Percentiles rank a stretch among this genome's conserved stretches.
Conservation (phyloP, 2,329 filamentous ascomycete species). For the Fusarium pseudograminearum region DNA sequence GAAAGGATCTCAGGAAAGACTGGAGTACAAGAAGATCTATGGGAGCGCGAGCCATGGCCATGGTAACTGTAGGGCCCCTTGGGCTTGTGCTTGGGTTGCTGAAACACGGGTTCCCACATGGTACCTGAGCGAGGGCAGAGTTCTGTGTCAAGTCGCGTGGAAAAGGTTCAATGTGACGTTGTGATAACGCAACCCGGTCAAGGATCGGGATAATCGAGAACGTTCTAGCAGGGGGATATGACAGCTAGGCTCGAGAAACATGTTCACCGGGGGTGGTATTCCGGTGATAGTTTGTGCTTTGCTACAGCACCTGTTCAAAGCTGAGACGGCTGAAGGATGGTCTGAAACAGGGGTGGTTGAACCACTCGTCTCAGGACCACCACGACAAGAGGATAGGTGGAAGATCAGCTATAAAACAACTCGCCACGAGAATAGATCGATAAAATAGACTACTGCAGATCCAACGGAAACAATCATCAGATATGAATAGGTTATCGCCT, state of each 20-base stretch:
- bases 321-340: constrained; percentile 39
- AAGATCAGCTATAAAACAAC: constrained; percentile 12
- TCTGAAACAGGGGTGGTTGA: constrained; percentile 45
- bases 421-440: constrained; percentile 1
- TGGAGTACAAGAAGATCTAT: constrained; percentile 11
- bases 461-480: background rate
- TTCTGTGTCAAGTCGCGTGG: constrained; percentile 29
- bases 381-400: background rate
- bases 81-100: constrained; percentile 14
- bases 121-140: constrained; percentile 3
- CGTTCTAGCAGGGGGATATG: constrained; percentile 19
- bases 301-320: constrained; percentile 23
- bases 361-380: constrained; percentile 29
- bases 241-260: constrained; percentile 15
- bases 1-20: constrained; percentile 16
- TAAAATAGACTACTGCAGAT: background rate
- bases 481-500: background rate
- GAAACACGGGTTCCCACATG: constrained; percentile 27
- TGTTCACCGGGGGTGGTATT: constrained; percentile 12
- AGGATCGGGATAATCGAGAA: constrained; percentile 22
- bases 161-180: constrained; percentile 23
- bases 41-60: constrained; percentile 6
- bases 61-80: constrained; percentile 8
- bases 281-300: constrained; percentile 15
- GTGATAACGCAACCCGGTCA: background rate